These are phyloP conservation scores for Mycosphaerella sp. DNA, from an alignment of 2,329 filamentous ascomycete species.

Conservation along the genomic window DNA sequence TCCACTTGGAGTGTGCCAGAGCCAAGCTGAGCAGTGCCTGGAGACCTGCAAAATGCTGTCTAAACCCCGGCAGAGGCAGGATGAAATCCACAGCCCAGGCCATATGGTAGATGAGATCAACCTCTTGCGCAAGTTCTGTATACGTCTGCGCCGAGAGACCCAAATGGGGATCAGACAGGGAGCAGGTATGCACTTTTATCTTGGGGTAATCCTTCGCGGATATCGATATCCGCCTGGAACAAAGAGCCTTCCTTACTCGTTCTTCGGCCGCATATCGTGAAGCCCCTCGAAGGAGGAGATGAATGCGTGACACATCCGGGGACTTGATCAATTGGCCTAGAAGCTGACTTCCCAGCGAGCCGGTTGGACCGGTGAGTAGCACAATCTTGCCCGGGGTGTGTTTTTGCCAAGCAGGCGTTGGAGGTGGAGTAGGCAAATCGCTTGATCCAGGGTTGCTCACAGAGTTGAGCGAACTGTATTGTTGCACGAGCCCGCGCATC, in stretches of 20 bases:
- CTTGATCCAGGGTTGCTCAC: conserved; percentile 29
- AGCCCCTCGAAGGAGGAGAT: conserved; percentile 51
- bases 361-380: conserved; percentile 47
- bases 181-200: conserved; percentile 44
- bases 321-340: conserved; percentile 41
- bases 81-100: conserved; percentile 63
- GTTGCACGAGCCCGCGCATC: conserved; percentile 44
- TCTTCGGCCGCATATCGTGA: conserved; percentile 38
- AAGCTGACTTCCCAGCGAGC: conserved; percentile 48
- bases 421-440: conserved; percentile 6
- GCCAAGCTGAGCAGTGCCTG: conserved; percentile 46
- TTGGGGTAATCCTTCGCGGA: conserved; percentile 32
- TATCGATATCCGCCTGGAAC: conserved; percentile 32
- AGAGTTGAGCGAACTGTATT: conserved; percentile 36
- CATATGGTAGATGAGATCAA: conserved; percentile 53
- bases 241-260: conserved; percentile 43
- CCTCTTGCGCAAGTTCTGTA: conserved; percentile 37
- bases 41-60: conserved; percentile 47
- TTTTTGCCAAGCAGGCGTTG: conserved; percentile 8
- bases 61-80: conserved; percentile 49
- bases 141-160: conserved; percentile 44
- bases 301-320: conserved; percentile 41
- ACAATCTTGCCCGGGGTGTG: conserved; percentile 18
- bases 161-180: conserved; percentile 44
- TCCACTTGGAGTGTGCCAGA: conserved; percentile 24